Percentiles rank a stretch among this genome's conserved stretches.
phyloP scores from a whole-genome alignment of 176 grass and related monocot genomes.

The Carex pumila region DNA sequence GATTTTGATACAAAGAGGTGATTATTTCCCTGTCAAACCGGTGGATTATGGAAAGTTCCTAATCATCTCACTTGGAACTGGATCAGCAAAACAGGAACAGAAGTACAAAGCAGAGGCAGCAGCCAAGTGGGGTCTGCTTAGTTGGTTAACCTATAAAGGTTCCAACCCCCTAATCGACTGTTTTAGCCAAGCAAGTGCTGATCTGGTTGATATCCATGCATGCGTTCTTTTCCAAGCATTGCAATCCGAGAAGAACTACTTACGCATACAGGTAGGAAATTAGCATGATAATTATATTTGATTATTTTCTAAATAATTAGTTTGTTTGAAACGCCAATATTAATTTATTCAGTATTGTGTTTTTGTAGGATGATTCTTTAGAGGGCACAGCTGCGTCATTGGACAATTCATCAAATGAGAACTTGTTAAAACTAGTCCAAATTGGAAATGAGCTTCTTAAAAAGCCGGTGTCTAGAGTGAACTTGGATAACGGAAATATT shows the following conservation, averaged over 20 bases:
- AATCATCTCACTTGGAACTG: constrained; percentile 49
- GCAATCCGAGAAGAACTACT: constrained; percentile 24
- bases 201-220: constrained; percentile 63
- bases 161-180: constrained; percentile 43
- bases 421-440: neutral
- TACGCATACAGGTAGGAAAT: constrained; percentile 44
- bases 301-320: neutral
- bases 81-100: constrained; percentile 18
- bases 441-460: constrained; percentile 37
- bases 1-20: constrained; percentile 26
- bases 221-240: constrained; percentile 49
- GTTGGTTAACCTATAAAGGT: constrained; percentile 47
- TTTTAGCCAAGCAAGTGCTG: constrained; percentile 51
- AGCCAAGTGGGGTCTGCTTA: constrained; percentile 42
- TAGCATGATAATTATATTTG: neutral
- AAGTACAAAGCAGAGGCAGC: constrained; percentile 16
- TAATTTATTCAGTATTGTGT: neutral
- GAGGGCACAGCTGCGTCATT: constrained; percentile 24
- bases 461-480: constrained; percentile 31
- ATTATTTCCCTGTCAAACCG: constrained; percentile 31
- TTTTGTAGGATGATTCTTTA: constrained; percentile 23
- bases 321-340: neutral
- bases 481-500: constrained; percentile 40
- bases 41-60: constrained; percentile 40
- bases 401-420: neutral